Conservation (phyloP, 148 eudicot genomes). For the Vaccinium macrocarpon region DNA sequence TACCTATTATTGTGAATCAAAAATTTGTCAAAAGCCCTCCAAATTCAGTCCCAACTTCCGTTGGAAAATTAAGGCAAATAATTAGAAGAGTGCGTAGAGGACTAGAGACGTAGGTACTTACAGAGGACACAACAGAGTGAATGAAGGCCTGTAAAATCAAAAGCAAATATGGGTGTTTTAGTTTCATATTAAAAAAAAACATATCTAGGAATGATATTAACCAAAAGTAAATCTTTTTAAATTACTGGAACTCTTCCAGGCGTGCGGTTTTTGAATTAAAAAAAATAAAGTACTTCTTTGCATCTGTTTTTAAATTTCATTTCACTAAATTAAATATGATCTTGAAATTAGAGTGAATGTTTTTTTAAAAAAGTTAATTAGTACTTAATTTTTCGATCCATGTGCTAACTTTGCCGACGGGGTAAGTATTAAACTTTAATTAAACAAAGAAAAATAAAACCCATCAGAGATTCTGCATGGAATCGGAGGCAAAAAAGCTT, state of each 20-base stretch:
- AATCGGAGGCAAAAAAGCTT: not conserved
- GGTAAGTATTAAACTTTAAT: not conserved
- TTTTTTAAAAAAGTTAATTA: not conserved
- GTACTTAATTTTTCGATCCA: too few relatives aligned
- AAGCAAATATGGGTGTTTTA: not conserved
- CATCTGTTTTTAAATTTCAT: too few relatives aligned
- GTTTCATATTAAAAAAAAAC: not conserved
- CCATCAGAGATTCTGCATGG: not conserved
- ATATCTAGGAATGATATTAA: not conserved
- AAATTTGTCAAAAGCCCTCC: not conserved
- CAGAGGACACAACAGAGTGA: slow-evolving; percentile 15
- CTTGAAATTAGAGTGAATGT: not conserved
- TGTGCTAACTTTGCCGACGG: too few relatives aligned
- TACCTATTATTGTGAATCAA: slow-evolving; percentile 10
- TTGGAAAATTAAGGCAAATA: not conserved
- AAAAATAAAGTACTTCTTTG: not conserved
- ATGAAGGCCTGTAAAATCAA: slow-evolving; percentile 13
- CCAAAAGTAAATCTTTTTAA: not conserved
- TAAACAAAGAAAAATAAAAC: not conserved
- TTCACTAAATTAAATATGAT: too few relatives aligned
- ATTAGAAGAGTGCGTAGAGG: not conserved
- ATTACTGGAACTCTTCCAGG: too few relatives aligned
- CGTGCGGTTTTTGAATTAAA: not conserved
- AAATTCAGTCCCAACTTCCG: not conserved
- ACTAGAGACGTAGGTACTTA: slow-evolving; percentile 9